phyloP scores from a whole-genome alignment of 371 early-diverging fungal species.

The Funneliformis caledonium region DNA sequence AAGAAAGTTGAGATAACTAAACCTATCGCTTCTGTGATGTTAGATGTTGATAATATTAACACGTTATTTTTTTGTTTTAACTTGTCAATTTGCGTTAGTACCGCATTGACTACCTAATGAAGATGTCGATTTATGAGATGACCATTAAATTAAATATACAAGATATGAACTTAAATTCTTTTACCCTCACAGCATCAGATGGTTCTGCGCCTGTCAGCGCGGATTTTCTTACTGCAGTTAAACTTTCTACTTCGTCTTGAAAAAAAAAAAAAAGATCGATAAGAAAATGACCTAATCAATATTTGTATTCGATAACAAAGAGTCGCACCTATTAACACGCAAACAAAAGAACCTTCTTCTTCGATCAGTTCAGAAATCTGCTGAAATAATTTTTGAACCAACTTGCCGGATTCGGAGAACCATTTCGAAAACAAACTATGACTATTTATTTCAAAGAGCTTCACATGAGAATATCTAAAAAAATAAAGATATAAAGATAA shows the following conservation, averaged over 20 bases:
- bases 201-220: constrained; percentile 45
- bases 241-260: constrained; percentile 41
- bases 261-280: constrained; percentile 48
- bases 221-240: too few relatives aligned
- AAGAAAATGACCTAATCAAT: constrained; percentile 45
- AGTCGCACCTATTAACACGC: constrained; percentile 59
- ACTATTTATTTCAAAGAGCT: constrained; percentile 70
- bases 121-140: not conserved
- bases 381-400: constrained; percentile 63
- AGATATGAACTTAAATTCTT: constrained; percentile 10
- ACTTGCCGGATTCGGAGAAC: constrained; percentile 69
- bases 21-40: constrained; percentile 69
- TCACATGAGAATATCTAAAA: constrained; percentile 37
- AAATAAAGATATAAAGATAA: too few relatives aligned
- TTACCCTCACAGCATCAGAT: constrained; percentile 61
- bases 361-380: constrained; percentile 58
- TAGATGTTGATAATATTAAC: constrained; percentile 48
- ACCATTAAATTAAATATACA: not conserved
- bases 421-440: constrained; percentile 70
- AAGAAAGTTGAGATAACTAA: not conserved
- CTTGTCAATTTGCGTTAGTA: constrained; percentile 62
- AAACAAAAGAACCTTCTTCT: constrained; percentile 55
- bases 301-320: constrained; percentile 49
- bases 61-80: constrained; percentile 58
- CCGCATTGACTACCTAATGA: constrained; percentile 56